Evolutionary conservation across 192 early-diverging fungal species (phyloP), one percentile per base, ranked within the genome.

Genomic region (Paraglomus occultum): DNA sequence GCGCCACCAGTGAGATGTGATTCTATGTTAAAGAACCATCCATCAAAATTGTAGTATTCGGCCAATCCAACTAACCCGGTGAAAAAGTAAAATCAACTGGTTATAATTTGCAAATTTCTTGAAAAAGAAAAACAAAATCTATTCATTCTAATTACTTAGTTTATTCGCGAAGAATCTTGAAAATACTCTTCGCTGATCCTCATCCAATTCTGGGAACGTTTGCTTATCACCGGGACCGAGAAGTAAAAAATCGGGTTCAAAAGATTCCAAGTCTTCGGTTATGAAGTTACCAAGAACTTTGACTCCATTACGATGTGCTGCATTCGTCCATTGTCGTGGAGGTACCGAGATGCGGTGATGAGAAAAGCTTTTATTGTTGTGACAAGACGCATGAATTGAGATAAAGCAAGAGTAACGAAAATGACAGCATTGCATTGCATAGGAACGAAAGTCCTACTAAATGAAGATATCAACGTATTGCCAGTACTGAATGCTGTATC

Each of bases 1-100:
- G 72, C 55, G 69, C 76, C 70, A 14, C 73, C 72, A 31, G 71
- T 49, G 20, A 84, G 73, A 38, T 67, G 75, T 20, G 77, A 74
- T 76, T 90, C 88, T 50, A 90, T 83, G 61, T 90, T 90, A 53
- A 90, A 77, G 22, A 90, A 78, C 77, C 77, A 78, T 1, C 88
- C 88, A 74, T 90, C 88, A 79, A 90, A 90, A 47, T 73, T 67
- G 71, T 87, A 90, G 70, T 86, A 82, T 8, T 76, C 64, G 7
- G 88, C 85, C 42, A 90, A 53, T 9, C 79, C 79, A 5, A 89
- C 85, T 76, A 75, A 45, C 17, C 38, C 31, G 40, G 15, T 17
- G 17, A 3, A 57, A 57, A 15, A 61, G 2, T 22, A 38, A 17
- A 15, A 67, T 17, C 18, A n/a, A 58, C 60, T 3, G 65, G 54